Evolutionary conservation across 176 grass and related monocot species (phyloP).

Genomic region (Carex cristatella): DNA sequence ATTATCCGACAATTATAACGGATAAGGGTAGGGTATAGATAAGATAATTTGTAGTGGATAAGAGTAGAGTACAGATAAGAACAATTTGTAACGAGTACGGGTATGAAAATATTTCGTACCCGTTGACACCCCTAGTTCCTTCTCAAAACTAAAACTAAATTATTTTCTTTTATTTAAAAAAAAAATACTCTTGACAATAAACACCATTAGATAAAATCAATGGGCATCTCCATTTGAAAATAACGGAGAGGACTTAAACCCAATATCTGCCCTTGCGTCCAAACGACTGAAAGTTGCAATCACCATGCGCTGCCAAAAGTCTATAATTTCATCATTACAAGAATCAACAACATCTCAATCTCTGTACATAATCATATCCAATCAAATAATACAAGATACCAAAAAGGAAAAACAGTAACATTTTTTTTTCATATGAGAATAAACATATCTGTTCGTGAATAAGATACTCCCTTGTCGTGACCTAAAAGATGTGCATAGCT

Average conservation of each 20-base stretch:
- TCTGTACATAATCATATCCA: constrained; percentile 1
- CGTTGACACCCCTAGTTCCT: no score
- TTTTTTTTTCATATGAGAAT: background rate
- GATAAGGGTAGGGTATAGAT: no score
- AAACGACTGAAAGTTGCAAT: background rate
- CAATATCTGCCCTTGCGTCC: background rate
- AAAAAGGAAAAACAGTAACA: background rate
- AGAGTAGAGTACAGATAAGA: no score
- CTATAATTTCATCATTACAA: background rate
- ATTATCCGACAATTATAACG: no score
- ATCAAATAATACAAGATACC: background rate
- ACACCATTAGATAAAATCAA: background rate
- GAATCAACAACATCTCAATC: background rate
- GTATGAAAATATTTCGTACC: no score
- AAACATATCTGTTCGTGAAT: background rate
- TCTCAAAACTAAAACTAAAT: no score
- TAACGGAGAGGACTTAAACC: background rate
- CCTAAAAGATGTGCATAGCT: background rate
- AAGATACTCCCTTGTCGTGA: background rate
- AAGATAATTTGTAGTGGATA: no score
- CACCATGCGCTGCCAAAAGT: background rate
- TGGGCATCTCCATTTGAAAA: background rate
- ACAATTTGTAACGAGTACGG: no score
- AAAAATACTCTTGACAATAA: no score
- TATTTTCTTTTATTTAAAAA: no score